Conservation (phyloP, 2,329 filamentous ascomycete species). For the Fusarium setosum region DNA sequence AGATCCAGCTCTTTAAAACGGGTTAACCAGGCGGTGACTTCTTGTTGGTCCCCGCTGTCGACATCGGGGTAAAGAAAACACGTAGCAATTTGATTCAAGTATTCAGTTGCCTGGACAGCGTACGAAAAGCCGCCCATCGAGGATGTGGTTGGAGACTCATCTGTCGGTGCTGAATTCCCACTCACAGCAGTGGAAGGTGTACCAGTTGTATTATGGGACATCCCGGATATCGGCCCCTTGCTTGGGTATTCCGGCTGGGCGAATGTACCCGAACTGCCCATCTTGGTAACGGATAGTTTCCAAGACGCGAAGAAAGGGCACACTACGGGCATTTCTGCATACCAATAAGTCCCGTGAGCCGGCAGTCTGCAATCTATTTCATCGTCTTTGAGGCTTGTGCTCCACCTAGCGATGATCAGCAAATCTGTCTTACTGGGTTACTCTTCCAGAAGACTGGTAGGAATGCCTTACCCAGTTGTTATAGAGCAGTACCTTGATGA, state of each 20-base stretch:
- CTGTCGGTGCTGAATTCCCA: not conserved
- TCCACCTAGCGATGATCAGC: not conserved
- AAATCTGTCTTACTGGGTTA: not conserved
- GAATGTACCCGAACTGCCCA: not conserved
- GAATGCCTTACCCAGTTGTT: not conserved
- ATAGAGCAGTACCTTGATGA: not conserved
- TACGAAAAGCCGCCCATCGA: constrained; percentile 2
- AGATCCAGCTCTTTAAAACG: constrained; percentile 4
- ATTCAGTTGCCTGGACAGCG: constrained; percentile 1
- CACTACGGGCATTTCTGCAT: not conserved
- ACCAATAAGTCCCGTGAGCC: not conserved
- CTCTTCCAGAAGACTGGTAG: not conserved
- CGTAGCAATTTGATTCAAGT: not conserved
- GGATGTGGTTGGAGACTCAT: not conserved
- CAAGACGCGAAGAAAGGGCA: not conserved
- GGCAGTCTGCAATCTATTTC: not conserved
- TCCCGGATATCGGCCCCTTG: not conserved
- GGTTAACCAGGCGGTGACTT: not conserved
- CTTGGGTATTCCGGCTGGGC: not conserved
- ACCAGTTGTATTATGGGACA: not conserved
- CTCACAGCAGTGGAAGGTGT: not conserved
- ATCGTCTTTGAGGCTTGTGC: not conserved
- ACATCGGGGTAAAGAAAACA: not conserved
- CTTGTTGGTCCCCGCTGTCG: not conserved
- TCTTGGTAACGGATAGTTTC: not conserved